Evolutionary conservation across 2,329 filamentous ascomycete species (phyloP).

Genomic region (Xylariaceae sp.): DNA sequence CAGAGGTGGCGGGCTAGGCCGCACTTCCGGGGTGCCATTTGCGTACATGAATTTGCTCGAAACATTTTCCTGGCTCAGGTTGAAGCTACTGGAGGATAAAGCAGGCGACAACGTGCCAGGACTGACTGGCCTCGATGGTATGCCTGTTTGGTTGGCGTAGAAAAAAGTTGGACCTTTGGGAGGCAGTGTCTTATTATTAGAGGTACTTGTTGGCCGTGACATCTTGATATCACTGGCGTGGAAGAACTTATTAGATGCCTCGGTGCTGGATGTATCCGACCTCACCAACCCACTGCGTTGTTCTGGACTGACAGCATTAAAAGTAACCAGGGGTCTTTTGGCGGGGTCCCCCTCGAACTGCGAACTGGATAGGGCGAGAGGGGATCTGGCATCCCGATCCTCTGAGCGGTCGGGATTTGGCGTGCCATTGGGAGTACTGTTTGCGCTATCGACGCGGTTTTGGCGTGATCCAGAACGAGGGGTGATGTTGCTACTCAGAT

Average conservation of each 20-base stretch:
- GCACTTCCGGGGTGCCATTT: slow-evolving; percentile 57
- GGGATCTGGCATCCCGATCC: slow-evolving; percentile 39
- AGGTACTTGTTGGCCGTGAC: slow-evolving; percentile 29
- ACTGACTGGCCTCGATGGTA: slow-evolving; percentile 37
- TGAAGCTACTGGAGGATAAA: slow-evolving; percentile 22
- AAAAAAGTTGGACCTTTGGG: slow-evolving; percentile 50
- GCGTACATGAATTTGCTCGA: slow-evolving; percentile 71
- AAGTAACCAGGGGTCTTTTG: slow-evolving; percentile 35
- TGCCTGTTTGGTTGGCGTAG: slow-evolving; percentile 49
- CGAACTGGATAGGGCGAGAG: slow-evolving; percentile 33
- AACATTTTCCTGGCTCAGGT: slow-evolving; percentile 36
- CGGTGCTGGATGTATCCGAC: slow-evolving; percentile 22
- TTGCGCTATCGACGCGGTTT: slow-evolving; percentile 64
- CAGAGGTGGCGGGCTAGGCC: slow-evolving; percentile 32
- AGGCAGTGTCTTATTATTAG: slow-evolving; percentile 24
- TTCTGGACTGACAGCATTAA: slow-evolving; percentile 38
- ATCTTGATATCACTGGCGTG: slow-evolving; percentile 76
- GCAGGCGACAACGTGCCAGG: slow-evolving; percentile 33
- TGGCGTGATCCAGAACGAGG: slow-evolving; percentile 73
- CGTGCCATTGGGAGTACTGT: slow-evolving; percentile 61
- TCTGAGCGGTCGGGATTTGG: slow-evolving; percentile 47
- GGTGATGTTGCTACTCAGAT: slow-evolving; percentile 67
- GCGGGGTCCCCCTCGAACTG: slow-evolving; percentile 29
- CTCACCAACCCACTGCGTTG: slow-evolving; percentile 21
- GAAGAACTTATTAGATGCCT: slow-evolving; percentile 72